Percentiles rank a stretch among this genome's conserved stretches.
Evolutionary conservation across 441 rosid genomes (phyloP).

Genomic region (Raphanus hybrid): DNA sequence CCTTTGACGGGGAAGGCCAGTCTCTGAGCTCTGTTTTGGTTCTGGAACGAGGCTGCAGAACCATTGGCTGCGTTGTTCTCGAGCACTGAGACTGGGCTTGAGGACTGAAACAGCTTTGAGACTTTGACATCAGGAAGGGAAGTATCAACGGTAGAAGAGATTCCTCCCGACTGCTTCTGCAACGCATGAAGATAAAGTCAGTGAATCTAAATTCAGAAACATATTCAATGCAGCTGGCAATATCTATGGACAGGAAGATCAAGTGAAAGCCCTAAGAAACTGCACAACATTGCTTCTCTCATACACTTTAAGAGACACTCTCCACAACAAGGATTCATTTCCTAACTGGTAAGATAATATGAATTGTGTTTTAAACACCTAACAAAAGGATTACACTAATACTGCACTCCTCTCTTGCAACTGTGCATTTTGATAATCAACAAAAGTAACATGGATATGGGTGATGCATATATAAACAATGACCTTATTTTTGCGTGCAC

Average conservation of each 20-base stretch:
- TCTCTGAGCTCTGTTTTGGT: slow-evolving; percentile 41
- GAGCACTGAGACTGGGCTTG: slow-evolving; percentile 81
- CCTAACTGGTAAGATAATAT: neutral
- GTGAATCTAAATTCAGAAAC: no score
- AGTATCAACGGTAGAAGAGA: slow-evolving; percentile 48
- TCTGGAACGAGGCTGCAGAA: slow-evolving; percentile 58
- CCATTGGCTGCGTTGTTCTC: slow-evolving; percentile 64
- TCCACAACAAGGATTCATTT: neutral
- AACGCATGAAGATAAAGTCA: slow-evolving; percentile 38
- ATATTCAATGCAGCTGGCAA: slow-evolving; percentile 9
- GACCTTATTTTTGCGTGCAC: neutral
- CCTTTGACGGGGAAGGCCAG: slow-evolving; percentile 61
- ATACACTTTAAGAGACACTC: slow-evolving; percentile 10
- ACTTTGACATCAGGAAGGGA: slow-evolving; percentile 49
- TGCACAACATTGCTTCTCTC: neutral
- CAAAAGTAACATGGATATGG: neutral
- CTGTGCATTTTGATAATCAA: slow-evolving; percentile 22
- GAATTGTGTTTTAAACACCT: neutral
- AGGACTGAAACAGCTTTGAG: slow-evolving; percentile 50
- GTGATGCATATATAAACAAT: slow-evolving; percentile 14
- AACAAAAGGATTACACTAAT: neutral
- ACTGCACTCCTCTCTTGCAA: neutral
- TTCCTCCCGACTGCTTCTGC: slow-evolving; percentile 51
- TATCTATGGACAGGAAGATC: slow-evolving; percentile 3
- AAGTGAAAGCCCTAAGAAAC: neutral